Conservation (phyloP, 345 rosid species). For the Gossypium australe region DNA sequence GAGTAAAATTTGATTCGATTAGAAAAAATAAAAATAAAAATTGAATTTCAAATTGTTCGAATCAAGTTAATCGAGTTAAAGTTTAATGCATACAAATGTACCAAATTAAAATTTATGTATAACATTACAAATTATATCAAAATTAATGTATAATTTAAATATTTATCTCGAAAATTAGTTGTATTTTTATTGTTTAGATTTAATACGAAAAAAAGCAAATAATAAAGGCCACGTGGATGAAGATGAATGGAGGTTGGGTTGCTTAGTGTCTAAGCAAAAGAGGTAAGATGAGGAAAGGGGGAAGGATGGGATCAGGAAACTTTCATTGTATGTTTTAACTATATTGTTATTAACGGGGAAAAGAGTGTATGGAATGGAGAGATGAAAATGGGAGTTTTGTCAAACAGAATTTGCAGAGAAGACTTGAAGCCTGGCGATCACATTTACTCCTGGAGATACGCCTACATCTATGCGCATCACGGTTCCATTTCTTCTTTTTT, state of each 20-base stretch:
- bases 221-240: neutral
- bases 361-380: too few species aligned
- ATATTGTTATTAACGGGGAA: too few species aligned
- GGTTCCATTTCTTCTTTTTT: slow-evolving; percentile 27
- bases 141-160: too few species aligned
- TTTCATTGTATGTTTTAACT: too few species aligned
- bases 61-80: too few species aligned
- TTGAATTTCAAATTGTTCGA: too few species aligned
- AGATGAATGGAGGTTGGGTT: neutral
- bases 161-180: too few species aligned
- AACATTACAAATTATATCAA: too few species aligned
- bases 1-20: fast-evolving
- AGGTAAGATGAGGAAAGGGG: neutral
- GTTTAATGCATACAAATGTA: too few species aligned
- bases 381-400: slow-evolving; percentile 47
- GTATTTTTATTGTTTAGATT: neutral
- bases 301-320: neutral
- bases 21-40: too few species aligned
- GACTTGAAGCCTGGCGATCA: slow-evolving; percentile 66
- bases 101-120: too few species aligned
- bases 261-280: neutral
- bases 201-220: neutral
- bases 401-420: slow-evolving; percentile 48
- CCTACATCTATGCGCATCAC: slow-evolving; percentile 70
- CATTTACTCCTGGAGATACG: slow-evolving; percentile 74